Conservation (phyloP, 768 basidiomycete species). For the Tephrocybe sp. region DNA sequence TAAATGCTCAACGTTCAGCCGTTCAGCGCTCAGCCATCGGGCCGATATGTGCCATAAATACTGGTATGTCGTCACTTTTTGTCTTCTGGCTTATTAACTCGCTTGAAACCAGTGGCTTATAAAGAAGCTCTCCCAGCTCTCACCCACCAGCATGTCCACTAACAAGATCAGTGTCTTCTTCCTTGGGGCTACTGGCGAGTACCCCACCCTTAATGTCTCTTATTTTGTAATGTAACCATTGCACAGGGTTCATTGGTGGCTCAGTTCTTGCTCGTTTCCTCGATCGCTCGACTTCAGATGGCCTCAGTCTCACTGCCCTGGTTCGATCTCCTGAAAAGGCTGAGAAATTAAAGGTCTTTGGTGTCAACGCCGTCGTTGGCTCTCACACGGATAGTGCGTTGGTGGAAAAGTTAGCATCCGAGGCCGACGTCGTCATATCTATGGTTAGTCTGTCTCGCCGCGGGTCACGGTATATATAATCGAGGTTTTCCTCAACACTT, state of each 20-base stretch:
- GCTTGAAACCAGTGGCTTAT: background rate
- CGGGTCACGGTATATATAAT: too few relatives aligned
- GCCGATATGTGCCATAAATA: too few relatives aligned
- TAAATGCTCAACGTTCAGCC: too few relatives aligned
- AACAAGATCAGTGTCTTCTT: constrained; percentile 15
- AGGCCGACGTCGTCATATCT: constrained; percentile 26
- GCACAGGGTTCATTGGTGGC: constrained; percentile 48
- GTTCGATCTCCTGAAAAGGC: constrained; percentile 46
- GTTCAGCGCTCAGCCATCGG: too few relatives aligned
- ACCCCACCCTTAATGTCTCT: background rate
- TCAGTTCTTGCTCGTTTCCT: constrained; percentile 44
- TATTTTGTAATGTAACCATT: background rate
- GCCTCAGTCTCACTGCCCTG: constrained; percentile 41
- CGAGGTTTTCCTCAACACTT: too few relatives aligned
- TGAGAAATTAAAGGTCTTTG: constrained; percentile 35
- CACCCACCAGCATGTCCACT: background rate
- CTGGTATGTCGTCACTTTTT: background rate
- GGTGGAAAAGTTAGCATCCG: constrained; percentile 41
- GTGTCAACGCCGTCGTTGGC: constrained; percentile 39
- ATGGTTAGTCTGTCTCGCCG: too few relatives aligned
- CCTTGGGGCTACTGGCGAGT: constrained; percentile 15
- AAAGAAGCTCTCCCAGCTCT: background rate
- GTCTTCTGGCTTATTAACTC: background rate
- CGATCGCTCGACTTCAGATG: constrained; percentile 28
- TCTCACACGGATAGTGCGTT: constrained; percentile 41